phyloP scores from a whole-genome alignment of 75 land plant species.

The Cunninghamia lanceolata region DNA sequence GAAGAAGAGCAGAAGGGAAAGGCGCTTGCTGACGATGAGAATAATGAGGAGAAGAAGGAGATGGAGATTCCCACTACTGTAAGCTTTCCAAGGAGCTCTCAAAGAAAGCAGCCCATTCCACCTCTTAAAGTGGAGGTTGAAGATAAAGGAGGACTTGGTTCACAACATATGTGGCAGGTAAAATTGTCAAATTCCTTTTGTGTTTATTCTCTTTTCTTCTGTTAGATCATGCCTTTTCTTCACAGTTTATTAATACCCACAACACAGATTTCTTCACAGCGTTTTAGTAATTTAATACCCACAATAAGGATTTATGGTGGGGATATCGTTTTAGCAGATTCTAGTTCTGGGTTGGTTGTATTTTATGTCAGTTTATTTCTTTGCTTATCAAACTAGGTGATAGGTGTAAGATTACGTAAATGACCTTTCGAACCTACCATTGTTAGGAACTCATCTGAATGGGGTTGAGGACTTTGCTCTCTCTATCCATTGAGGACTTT shows the following conservation, averaged over 20 bases:
- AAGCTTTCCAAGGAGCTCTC: not conserved
- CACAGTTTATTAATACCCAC: not conserved
- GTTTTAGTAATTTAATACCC: not conserved
- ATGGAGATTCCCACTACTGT: not conserved
- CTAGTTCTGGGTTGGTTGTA: not conserved
- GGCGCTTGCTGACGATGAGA: not conserved
- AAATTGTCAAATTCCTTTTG: not conserved
- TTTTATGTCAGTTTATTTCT: not conserved
- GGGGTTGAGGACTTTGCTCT: not conserved
- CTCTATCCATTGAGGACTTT: not conserved
- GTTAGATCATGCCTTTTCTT: not conserved
- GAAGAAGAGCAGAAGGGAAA: not conserved
- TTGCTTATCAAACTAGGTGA: not conserved
- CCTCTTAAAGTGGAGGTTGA: constrained; percentile 5
- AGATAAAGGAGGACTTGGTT: not conserved
- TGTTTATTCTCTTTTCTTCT: not conserved
- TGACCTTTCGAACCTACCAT: not conserved
- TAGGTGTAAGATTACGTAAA: not conserved
- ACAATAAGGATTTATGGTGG: not conserved
- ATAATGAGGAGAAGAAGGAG: not conserved
- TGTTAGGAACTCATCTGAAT: not conserved
- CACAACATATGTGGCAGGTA: not conserved
- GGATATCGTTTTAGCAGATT: not conserved
- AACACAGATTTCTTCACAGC: not conserved
- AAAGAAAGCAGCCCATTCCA: not conserved